Conservation (phyloP, 805 yeast species). For the Metschnikowia continentalis region DNA sequence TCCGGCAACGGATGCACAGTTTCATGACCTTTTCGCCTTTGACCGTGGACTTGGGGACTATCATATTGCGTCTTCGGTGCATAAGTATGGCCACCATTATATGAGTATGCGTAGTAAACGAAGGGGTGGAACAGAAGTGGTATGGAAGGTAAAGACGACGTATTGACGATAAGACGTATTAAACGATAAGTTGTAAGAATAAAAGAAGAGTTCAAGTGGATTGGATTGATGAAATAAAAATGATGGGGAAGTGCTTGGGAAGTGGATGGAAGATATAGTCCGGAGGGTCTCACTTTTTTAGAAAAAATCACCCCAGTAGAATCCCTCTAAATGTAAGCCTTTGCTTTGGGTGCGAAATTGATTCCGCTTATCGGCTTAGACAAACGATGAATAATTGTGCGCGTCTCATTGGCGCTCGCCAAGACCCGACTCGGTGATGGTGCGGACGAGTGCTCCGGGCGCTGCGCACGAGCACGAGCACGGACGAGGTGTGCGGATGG, state of each 20-base stretch:
- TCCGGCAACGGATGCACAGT: constrained; percentile 61
- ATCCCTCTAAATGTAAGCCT: constrained; percentile 1
- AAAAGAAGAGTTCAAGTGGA: background rate
- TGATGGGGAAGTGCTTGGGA: background rate
- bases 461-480: background rate
- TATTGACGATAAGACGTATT: too few relatives aligned
- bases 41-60: constrained; percentile 9
- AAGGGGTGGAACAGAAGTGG: background rate
- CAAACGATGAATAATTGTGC: constrained; percentile 14
- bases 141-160: background rate
- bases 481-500: background rate
- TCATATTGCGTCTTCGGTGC: constrained; percentile 14
- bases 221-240: background rate
- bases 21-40: constrained; percentile 30
- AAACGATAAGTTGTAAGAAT: too few relatives aligned
- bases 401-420: constrained; percentile 13
- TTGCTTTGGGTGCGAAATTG: constrained; percentile 13
- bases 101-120: background rate
- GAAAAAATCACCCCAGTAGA: constrained; percentile 1
- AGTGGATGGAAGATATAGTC: background rate
- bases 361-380: constrained; percentile 17
- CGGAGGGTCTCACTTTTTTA: background rate
- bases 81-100: constrained; percentile 16
- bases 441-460: background rate
- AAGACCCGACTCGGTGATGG: constrained; percentile 11